Evolutionary conservation across 345 rosid species (phyloP), one percentile per base, ranked within the genome.

Genomic region (Cardamine chenopodiifolia): DNA sequence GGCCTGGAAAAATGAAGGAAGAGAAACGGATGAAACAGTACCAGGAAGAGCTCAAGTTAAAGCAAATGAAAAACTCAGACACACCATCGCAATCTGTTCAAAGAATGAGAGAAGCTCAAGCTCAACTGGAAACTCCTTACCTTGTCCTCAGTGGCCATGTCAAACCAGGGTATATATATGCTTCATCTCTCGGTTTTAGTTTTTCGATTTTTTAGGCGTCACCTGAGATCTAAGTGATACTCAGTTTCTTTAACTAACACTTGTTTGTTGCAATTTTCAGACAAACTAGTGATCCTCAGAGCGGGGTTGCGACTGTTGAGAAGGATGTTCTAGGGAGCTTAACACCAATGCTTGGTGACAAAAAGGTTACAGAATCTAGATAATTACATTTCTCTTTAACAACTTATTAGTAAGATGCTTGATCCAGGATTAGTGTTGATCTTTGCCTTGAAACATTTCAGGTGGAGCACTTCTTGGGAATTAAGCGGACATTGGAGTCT

Each of bases 31-130:
- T 86, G 91, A 95, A 88, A 83, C 99, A 92, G 82, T 92, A 79
- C 76, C 86, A 82, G 22, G 97, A 96, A 80, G 99, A 96, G 70
- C 80, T 88, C 85, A 96, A 92, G 82, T 80, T 92, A 75, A 92
- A 96, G 90, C 92, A 90, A 83, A 92, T 96, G 99, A 96, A 96
- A 78, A 96, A 88, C 82, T 85, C 98, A 28, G 99, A 96, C 82
- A 96, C 98, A 6, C 99, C 98, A 12, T 90, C 98, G 6, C 82
- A 60, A 35, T 92, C 99, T 39, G 99, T 87, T 35, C 85, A 90
- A 83, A 84, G 98, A 84, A 96, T 92, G 99, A 86, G 97, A 77
- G 93, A 92, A 82, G 88, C 98, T 72, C 97, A 95, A 78, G 90
- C 91, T 25, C 97, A 82, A 78, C 48, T 88, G 76, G 85, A 88